A percentile compares a stretch with the other conserved stretches of the same genome.
phyloP scores from a whole-genome alignment of 2,329 filamentous ascomycete species.

The Kalaharituber pfeilii region DNA sequence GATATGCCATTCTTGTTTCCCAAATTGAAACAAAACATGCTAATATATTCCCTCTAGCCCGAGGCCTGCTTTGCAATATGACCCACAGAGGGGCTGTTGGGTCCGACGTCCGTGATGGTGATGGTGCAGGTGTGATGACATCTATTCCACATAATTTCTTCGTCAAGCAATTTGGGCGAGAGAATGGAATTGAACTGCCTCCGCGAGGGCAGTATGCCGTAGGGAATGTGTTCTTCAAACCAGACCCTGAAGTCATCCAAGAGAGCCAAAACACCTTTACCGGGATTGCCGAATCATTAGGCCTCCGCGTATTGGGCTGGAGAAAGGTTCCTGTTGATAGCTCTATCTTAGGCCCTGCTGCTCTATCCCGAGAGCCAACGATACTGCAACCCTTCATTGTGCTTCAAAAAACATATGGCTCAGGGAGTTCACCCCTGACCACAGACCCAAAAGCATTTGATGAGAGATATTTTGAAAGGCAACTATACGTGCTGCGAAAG shows the following conservation, averaged over 20 bases:
- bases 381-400: constrained; percentile 95
- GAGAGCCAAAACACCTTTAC: constrained; percentile 87
- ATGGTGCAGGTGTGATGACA: constrained; percentile 98
- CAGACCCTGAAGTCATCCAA: constrained; percentile 72
- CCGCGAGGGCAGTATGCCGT: constrained; percentile 85
- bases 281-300: constrained; percentile 74
- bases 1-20: not conserved
- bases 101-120: constrained; percentile 92
- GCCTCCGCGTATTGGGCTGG: constrained; percentile 85
- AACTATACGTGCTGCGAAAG: constrained; percentile 88
- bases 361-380: constrained; percentile 80
- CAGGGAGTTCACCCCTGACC: constrained; percentile 57
- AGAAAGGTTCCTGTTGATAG: constrained; percentile 90
- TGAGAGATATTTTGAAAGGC: constrained; percentile 71
- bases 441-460: constrained; percentile 69
- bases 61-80: constrained; percentile 97
- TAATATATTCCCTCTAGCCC: constrained; percentile 40
- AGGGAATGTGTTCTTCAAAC: constrained; percentile 97
- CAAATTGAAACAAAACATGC: constrained; percentile 11
- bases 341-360: constrained; percentile 77
- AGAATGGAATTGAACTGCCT: constrained; percentile 74
- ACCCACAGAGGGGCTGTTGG: constrained; percentile 97
- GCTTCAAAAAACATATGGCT: constrained; percentile 65
- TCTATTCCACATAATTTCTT: constrained; percentile 98
- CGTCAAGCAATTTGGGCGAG: constrained; percentile 89